Conservation (phyloP, 345 rosid genomes). For the Geranium rotundifolium region DNA sequence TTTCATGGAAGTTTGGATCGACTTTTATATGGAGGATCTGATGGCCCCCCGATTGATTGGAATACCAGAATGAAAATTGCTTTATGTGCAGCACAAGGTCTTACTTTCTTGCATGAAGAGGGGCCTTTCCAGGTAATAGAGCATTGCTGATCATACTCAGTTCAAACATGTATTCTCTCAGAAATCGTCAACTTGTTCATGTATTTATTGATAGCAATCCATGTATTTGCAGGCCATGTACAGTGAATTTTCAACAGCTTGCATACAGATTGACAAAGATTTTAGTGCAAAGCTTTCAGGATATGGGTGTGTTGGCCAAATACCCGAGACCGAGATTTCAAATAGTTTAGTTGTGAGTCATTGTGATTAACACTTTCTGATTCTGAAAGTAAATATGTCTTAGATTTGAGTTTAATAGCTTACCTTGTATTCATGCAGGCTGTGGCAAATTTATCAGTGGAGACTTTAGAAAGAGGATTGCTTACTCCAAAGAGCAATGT, state of each 20-base stretch:
- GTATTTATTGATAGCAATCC: background rate
- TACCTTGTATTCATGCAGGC: slow-evolving; percentile 27
- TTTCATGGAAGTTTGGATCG: slow-evolving; percentile 87
- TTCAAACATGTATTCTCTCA: too few species aligned
- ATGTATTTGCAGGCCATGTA: slow-evolving; percentile 72
- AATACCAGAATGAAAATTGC: slow-evolving; percentile 87
- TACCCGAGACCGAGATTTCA: slow-evolving; percentile 68
- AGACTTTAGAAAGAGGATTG: slow-evolving; percentile 83
- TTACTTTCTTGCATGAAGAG: slow-evolving; percentile 90
- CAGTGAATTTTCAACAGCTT: slow-evolving; percentile 83
- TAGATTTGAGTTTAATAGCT: background rate
- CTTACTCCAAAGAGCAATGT: slow-evolving; percentile 98
- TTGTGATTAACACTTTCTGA: background rate
- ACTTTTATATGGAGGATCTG: slow-evolving; percentile 68
- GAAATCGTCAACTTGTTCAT: background rate
- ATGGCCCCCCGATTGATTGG: slow-evolving; percentile 94
- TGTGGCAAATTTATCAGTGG: slow-evolving; percentile 72
- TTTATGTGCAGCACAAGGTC: slow-evolving; percentile 79
- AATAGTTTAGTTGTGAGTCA: slow-evolving; percentile 40
- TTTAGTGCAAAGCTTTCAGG: slow-evolving; percentile 98
- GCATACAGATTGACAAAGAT: slow-evolving; percentile 92
- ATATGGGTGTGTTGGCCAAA: slow-evolving; percentile 76
- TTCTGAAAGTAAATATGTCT: background rate
- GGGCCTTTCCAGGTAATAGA: slow-evolving; percentile 88
- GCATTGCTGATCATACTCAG: too few species aligned